A percentile compares a stretch with the other conserved stretches of the same genome.
phyloP scores from a whole-genome alignment of 2,329 filamentous ascomycete species.

The Fusarium nelsonii region DNA sequence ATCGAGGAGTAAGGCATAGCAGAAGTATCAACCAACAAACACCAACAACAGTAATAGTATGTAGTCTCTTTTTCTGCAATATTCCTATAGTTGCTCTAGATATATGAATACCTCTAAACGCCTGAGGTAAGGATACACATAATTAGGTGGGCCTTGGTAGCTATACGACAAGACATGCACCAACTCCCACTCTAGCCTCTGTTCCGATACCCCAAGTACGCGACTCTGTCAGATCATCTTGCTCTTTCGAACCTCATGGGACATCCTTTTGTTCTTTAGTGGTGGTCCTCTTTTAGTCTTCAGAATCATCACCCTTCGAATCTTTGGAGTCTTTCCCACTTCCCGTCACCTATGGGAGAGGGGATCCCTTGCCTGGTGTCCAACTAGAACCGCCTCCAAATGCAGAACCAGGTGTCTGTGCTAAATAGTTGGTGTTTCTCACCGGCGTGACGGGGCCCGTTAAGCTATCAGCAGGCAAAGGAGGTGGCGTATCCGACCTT shows the following conservation, averaged over 20 bases:
- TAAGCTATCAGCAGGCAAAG: constrained; percentile 57
- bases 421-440: constrained; percentile 53
- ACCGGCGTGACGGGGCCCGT: constrained; percentile 62
- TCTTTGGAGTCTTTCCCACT: neutral
- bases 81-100: neutral
- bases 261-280: neutral
- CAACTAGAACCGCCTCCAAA: constrained; percentile 57
- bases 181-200: neutral
- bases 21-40: neutral
- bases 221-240: constrained; percentile 8
- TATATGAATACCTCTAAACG: neutral
- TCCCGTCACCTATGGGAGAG: constrained; percentile 47
- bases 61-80: neutral
- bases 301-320: neutral
- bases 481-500: constrained; percentile 68
- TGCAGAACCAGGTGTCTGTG: constrained; percentile 52
- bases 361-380: constrained; percentile 62
- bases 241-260: neutral
- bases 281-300: neutral
- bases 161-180: neutral
- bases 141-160: neutral
- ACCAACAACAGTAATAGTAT: neutral
- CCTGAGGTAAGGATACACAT: neutral
- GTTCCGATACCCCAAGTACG: neutral
- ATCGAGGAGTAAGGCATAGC: neutral